Conservation (phyloP, 495 filamentous ascomycete genomes). For the Sporormia fimetaria region DNA sequence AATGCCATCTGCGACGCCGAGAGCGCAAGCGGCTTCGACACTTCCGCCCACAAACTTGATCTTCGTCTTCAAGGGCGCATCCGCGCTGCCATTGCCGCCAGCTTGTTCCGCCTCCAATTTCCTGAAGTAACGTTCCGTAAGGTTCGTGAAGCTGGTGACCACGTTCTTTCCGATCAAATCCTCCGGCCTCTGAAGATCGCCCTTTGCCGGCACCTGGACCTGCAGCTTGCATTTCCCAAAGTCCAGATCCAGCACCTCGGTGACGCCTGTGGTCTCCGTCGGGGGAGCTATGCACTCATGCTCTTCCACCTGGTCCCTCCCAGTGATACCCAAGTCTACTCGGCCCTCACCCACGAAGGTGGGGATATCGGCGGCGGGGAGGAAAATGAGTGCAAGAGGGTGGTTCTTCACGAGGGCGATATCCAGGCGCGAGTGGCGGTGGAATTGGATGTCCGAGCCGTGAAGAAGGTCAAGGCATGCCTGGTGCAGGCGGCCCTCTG, state of each 20-base stretch:
- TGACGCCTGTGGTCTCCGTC: slow-evolving; percentile 54
- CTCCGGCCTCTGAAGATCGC: slow-evolving; percentile 51
- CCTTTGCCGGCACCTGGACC: slow-evolving; percentile 88
- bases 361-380: slow-evolving; percentile 92
- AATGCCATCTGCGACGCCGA: slow-evolving; percentile 93
- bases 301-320: slow-evolving; percentile 82
- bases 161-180: slow-evolving; percentile 89
- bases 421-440: slow-evolving; percentile 81
- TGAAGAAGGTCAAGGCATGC: slow-evolving; percentile 76
- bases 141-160: slow-evolving; percentile 82
- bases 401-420: slow-evolving; percentile 94
- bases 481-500: slow-evolving; percentile 86
- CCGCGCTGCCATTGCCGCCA: slow-evolving; percentile 24
- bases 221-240: slow-evolving; percentile 89
- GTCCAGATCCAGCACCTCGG: slow-evolving; percentile 74
- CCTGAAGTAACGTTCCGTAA: slow-evolving; percentile 71
- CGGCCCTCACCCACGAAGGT: slow-evolving; percentile 91
- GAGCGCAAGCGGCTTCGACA: slow-evolving; percentile 90
- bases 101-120: slow-evolving; percentile 47
- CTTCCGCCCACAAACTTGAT: slow-evolving; percentile 91
- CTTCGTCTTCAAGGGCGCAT: slow-evolving; percentile 54
- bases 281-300: slow-evolving; percentile 63
- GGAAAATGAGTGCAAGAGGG: slow-evolving; percentile 90
- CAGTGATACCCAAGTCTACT: slow-evolving; percentile 91
- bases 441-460: slow-evolving; percentile 92